phyloP scores from a whole-genome alignment of 1,284 basidiomycete genomes.

The Phellinidium pouzarii region DNA sequence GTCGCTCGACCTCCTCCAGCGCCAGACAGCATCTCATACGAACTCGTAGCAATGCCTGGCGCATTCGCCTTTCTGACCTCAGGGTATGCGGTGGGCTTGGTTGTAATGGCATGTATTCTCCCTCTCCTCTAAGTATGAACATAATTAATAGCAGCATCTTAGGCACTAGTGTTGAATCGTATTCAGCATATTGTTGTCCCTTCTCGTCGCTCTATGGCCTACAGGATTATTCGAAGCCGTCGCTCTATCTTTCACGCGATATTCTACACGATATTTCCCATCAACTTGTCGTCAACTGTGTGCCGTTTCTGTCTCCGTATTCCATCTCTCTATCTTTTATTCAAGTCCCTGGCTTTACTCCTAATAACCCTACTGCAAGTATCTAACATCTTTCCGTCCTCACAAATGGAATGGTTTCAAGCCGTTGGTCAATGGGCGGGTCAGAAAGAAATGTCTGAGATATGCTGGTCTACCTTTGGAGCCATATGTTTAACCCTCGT shows the following conservation, averaged over 20 bases:
- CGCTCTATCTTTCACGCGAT: slow-evolving; percentile 28
- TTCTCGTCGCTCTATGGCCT: slow-evolving; percentile 37
- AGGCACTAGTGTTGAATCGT: slow-evolving; percentile 64
- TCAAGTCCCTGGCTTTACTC: slow-evolving; percentile 51
- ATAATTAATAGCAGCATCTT: slow-evolving; percentile 18
- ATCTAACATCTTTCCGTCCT: slow-evolving; percentile 34
- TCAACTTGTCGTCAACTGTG: slow-evolving; percentile 51
- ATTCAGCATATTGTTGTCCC: slow-evolving; percentile 73
- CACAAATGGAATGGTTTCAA: slow-evolving; percentile 27
- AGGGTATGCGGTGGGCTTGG: slow-evolving; percentile 56
- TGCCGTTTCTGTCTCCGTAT: slow-evolving; percentile 54
- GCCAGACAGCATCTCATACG: slow-evolving; percentile 10
- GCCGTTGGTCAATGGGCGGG: slow-evolving; percentile 41
- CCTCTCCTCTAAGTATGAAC: background rate
- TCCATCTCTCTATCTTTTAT: slow-evolving; percentile 55
- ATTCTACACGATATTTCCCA: slow-evolving; percentile 44
- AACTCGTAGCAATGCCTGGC: slow-evolving; percentile 36
- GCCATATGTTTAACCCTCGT: slow-evolving; percentile 58
- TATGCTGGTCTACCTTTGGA: slow-evolving; percentile 68
- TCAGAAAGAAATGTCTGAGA: slow-evolving; percentile 46
- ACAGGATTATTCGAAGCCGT: slow-evolving; percentile 24
- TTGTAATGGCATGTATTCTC: slow-evolving; percentile 54
- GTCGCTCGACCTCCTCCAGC: slow-evolving; percentile 8
- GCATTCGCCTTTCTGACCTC: slow-evolving; percentile 67
- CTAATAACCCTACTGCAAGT: slow-evolving; percentile 50